Percentiles rank a stretch among this genome's conserved stretches.
phyloP scores from a whole-genome alignment of 2,329 filamentous ascomycete species.

The Hymenoscyphus scutula region DNA sequence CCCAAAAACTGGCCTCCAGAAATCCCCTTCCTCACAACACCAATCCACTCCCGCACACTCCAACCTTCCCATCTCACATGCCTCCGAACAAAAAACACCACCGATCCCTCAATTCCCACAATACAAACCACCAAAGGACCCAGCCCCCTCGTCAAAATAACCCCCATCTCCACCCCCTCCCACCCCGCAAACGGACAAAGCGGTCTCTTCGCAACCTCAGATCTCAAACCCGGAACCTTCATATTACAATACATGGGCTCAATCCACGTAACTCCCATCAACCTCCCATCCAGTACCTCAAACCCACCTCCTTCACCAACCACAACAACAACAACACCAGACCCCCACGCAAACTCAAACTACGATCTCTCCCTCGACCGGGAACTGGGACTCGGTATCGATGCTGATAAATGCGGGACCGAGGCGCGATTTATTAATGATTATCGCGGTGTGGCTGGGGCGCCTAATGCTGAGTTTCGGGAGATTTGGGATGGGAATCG shows the following conservation, averaged over 20 bases:
- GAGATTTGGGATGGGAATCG: slow-evolving; percentile 55
- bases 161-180: slow-evolving; percentile 46
- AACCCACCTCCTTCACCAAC: slow-evolving; percentile 11
- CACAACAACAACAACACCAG: not conserved
- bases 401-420: slow-evolving; percentile 57
- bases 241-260: slow-evolving; percentile 62
- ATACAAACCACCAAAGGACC: slow-evolving; percentile 41
- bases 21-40: slow-evolving; percentile 52
- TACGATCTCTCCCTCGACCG: slow-evolving; percentile 65
- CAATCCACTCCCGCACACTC: slow-evolving; percentile 46
- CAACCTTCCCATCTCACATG: slow-evolving; percentile 18
- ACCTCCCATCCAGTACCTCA: not conserved
- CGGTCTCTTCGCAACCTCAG: slow-evolving; percentile 58
- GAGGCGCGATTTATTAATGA: slow-evolving; percentile 68
- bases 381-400: slow-evolving; percentile 56
- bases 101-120: slow-evolving; percentile 23
- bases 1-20: slow-evolving; percentile 59
- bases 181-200: slow-evolving; percentile 59
- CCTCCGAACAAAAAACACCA: slow-evolving; percentile 28
- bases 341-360: slow-evolving; percentile 48
- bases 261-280: slow-evolving; percentile 44
- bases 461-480: slow-evolving; percentile 48
- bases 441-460: slow-evolving; percentile 54
- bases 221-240: slow-evolving; percentile 53
- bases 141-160: slow-evolving; percentile 52